Conservation (phyloP, 2,329 filamentous ascomycete species). For the Nakataea oryzae region DNA sequence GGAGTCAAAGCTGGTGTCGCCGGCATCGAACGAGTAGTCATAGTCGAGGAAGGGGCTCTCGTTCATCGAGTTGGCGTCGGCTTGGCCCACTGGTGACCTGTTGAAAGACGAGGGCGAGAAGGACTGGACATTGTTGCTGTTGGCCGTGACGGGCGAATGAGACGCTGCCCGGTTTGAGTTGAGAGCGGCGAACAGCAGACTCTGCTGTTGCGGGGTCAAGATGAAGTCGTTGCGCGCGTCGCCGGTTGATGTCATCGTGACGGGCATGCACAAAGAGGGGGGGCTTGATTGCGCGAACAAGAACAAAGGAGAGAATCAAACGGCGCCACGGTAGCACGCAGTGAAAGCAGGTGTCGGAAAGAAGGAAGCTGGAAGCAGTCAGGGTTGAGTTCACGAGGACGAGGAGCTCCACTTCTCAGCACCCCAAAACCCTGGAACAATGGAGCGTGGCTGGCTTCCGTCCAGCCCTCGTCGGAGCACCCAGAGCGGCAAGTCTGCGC, state of each 20-base stretch:
- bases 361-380: neutral
- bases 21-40: constrained; percentile 60
- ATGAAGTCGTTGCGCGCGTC: constrained; percentile 48
- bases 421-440: neutral
- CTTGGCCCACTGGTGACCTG: constrained; percentile 34
- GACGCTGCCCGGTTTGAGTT: constrained; percentile 52
- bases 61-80: constrained; percentile 43
- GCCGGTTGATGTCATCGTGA: constrained; percentile 40
- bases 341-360: neutral
- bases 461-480: no score
- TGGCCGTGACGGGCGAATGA: constrained; percentile 18
- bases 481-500: neutral
- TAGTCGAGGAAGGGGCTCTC: constrained; percentile 81
- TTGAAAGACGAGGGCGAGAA: constrained; percentile 39
- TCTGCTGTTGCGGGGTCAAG: constrained; percentile 67
- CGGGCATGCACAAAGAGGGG: constrained; percentile 2
- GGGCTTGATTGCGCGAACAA: neutral
- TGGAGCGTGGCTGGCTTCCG: neutral
- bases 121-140: constrained; percentile 16
- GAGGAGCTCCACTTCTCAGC: neutral
- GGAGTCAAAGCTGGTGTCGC: constrained; percentile 64
- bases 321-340: neutral
- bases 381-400: neutral
- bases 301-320: neutral
- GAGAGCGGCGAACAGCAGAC: constrained; percentile 63